Evolutionary conservation across 2,329 filamentous ascomycete species (phyloP).

Genomic region (Hymenoscyphus linearis): DNA sequence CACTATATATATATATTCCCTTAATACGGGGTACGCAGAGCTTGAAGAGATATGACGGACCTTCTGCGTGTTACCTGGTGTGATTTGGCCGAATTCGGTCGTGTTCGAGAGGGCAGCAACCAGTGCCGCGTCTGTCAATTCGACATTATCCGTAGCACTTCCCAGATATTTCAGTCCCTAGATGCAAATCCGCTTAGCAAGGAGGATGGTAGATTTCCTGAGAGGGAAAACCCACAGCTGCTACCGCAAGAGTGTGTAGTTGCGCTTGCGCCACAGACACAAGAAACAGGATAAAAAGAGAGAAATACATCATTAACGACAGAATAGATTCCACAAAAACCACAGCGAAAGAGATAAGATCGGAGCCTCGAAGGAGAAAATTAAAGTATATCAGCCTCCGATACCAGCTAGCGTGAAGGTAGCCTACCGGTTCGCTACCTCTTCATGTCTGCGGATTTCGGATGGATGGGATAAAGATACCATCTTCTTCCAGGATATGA

Average conservation of each 20-base stretch:
- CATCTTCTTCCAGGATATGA: too few species aligned
- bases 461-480: too few species aligned
- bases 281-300: conserved; percentile 11
- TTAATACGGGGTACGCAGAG: too few species aligned
- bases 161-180: conserved; percentile 20
- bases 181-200: neutral
- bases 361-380: neutral
- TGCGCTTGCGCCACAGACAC: conserved; percentile 17
- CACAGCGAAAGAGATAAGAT: neutral
- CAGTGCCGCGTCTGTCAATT: conserved; percentile 14
- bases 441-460: too few species aligned
- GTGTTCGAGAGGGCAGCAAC: conserved; percentile 14
- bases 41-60: conserved; percentile 1
- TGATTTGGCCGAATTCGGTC: conserved; percentile 15
- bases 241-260: conserved; percentile 16
- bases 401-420: neutral
- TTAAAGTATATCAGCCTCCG: neutral
- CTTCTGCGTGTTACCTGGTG: conserved; percentile 18
- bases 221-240: conserved; percentile 12
- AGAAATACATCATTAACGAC: conserved; percentile 11
- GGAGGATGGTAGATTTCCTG: neutral
- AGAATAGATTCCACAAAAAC: neutral
- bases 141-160: conserved; percentile 14
- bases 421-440: too few species aligned
- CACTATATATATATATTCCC: too few species aligned